Conservation (phyloP, 805 yeast species). For the Naumovozyma castellii region DNA sequence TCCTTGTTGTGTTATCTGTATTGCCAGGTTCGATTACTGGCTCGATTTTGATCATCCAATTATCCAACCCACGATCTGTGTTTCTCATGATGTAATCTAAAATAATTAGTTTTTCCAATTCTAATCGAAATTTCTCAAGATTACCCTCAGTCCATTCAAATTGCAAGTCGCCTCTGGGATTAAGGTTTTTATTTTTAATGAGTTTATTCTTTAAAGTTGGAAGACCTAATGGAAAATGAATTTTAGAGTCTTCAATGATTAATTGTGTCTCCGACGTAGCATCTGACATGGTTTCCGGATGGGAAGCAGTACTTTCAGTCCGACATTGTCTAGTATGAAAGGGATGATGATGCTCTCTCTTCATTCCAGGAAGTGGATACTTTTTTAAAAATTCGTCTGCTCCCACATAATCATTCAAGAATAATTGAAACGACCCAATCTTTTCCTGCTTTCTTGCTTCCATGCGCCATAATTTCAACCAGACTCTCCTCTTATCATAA, state of each 20-base stretch:
- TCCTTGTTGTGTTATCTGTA: conserved; percentile 12
- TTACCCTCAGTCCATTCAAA: conserved; percentile 48
- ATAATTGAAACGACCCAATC: conserved; percentile 60
- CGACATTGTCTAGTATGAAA: too few species aligned
- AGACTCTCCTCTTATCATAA: conserved; percentile 14
- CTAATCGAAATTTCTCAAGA: conserved; percentile 44
- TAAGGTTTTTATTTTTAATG: background rate
- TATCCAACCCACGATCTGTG: conserved; percentile 66
- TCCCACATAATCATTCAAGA: conserved; percentile 46
- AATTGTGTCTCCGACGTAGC: background rate
- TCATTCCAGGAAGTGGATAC: conserved; percentile 46
- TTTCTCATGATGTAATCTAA: conserved; percentile 65
- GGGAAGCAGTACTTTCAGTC: background rate
- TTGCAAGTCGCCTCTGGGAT: conserved; percentile 8
- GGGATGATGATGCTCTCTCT: conserved; percentile 5
- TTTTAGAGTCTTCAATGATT: conserved; percentile 2
- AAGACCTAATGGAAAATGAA: background rate
- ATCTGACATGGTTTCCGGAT: background rate
- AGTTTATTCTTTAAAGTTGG: background rate
- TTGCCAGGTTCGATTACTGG: conserved; percentile 3
- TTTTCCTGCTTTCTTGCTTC: conserved; percentile 29
- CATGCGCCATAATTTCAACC: conserved; percentile 10
- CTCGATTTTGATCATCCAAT: conserved; percentile 58
- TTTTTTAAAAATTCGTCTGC: conserved; percentile 50
- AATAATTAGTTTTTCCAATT: conserved; percentile 60